Evolutionary conservation across 2,329 filamentous ascomycete species (phyloP), one percentile per base, ranked within the genome.

Genomic region (Aspergillus pseudotamarii): DNA sequence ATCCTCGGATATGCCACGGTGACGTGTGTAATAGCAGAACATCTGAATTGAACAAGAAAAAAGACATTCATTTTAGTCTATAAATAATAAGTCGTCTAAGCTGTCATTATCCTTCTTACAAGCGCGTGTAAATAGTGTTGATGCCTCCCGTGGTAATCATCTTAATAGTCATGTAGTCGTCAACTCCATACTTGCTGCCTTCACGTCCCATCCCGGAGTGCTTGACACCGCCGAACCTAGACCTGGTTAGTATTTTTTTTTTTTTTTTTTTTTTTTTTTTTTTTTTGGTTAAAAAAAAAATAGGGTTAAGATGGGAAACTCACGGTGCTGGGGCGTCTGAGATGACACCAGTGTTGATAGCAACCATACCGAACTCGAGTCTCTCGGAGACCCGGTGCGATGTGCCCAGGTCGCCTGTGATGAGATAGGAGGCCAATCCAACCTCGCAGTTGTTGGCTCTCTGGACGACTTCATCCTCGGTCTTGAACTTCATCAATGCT

Each of bases 401-500:
- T 28, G 85, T 75, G 62, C 82, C 81, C 2, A 88, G 66, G 65
- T 88, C 83, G 45, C 73, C 80, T 54, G 82, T 92, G 81, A 91
- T 97, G 80, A 98, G 38, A 41, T 41, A 41, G 12, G 38, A 41
- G 2, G 38, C 38, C 38, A 41, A n/a, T n/a, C 38, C 38, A 19
- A 41, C 38, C 38, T 41, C 88, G 1, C 90, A 83, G 43, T 82
- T 79, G 77, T 98, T 98, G 2, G 94, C 94, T 66, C 93, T 79
- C 67, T 84, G 81, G 30, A 97, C 86, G 2, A 96, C 94, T 72
- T 97, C 93, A 28, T 90, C 88, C 78, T 97, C 94, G 0, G 89
- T 92, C 34, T 90, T 85, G 73, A 97, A 98, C 45, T 87, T 85
- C 81, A 96, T 96, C 9, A 97, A 78, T 0, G 91, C 93, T 0